Evolutionary conservation across 345 rosid genomes (phyloP), one percentile per base, ranked within the genome.

Genomic region (Balakata baccata): DNA sequence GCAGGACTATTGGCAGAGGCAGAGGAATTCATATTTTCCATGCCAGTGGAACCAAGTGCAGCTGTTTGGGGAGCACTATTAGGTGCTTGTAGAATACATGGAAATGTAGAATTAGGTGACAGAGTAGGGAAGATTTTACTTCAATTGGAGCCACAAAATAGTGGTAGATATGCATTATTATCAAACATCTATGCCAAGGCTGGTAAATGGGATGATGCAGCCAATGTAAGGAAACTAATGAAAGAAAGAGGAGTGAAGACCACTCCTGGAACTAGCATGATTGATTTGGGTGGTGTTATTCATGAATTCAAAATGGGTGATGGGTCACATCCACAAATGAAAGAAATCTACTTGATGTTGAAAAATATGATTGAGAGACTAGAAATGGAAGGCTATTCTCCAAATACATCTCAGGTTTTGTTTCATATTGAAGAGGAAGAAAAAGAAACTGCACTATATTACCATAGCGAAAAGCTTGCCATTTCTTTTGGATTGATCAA

Each of bases 141-240:
- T 0, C 77, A 82, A 60, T 37, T 85, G 39, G 88, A 85, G 58
- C 86, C 88, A 0, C 34, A 78, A 66, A 82, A 85, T 46, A 78
- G 88, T 13, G 88, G 88, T 3, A 77, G 88, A 10, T 79, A 83
- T 58, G 81, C 83, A 17, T 37, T 85, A 63, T 74, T 85, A 23
- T 85, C 83, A 34, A 85, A 85, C 80, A 81, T 85, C 10, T 85
- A 85, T 47, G 85, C 88, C 5, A 79, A 73, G 66, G 88, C 82
- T 17, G 80, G 78, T 57, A 81, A 82, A 75, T 85, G 81, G 79
- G 81, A 81, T 37, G 88, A 81, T 56, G 88, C 67, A 18, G 74
- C 78, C 53, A 14, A 79, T 7, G 74, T 83, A 43, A 79, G 86
- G 76, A 80, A 79, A 67, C 65, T 81, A 43, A 81, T 85, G 86